Percentiles rank a stretch among this genome's conserved stretches.
These are phyloP conservation scores for Cryptococcus maquisensis DNA, from an alignment of 1,284 basidiomycete species.

Conservation along the genomic window DNA sequence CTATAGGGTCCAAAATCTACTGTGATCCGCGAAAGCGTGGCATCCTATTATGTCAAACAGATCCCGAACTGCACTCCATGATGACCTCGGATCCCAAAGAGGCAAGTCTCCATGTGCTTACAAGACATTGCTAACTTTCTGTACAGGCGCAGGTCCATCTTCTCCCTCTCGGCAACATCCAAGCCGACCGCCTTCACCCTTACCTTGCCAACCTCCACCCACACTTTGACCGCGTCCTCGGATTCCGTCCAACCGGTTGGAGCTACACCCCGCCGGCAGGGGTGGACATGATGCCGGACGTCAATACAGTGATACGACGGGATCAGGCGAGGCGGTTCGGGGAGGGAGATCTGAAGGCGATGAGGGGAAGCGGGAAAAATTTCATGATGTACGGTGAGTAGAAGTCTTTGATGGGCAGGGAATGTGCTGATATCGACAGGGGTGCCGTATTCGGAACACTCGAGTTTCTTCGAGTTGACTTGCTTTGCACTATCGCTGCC, in stretches of 20 bases:
- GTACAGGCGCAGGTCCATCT: slow-evolving; percentile 72
- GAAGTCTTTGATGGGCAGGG: neutral
- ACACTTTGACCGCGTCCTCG: slow-evolving; percentile 69
- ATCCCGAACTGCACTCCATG: slow-evolving; percentile 72
- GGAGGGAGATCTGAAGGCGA: slow-evolving; percentile 62
- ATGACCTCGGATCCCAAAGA: slow-evolving; percentile 68
- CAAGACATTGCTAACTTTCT: neutral
- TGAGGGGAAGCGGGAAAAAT: slow-evolving; percentile 64
- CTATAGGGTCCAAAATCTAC: slow-evolving; percentile 79
- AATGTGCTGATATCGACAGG: slow-evolving; percentile 38
- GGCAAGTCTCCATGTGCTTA: slow-evolving; percentile 29
- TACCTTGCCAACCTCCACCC: slow-evolving; percentile 75
- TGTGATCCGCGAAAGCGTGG: slow-evolving; percentile 78
- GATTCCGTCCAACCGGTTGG: slow-evolving; percentile 92
- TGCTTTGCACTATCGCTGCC: slow-evolving; percentile 86
- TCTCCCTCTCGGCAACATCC: slow-evolving; percentile 72
- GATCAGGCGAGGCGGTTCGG: slow-evolving; percentile 66
- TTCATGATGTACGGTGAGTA: slow-evolving; percentile 66
- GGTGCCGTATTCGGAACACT: slow-evolving; percentile 95
- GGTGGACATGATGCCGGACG: slow-evolving; percentile 58
- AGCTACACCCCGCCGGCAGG: slow-evolving; percentile 72
- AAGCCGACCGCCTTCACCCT: slow-evolving; percentile 68
- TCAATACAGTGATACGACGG: slow-evolving; percentile 63
- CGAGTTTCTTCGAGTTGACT: slow-evolving; percentile 87
- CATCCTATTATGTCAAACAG: slow-evolving; percentile 74